Evolutionary conservation across 1,284 basidiomycete genomes (phyloP).

Genomic region (Ceratobasidium papillatum): DNA sequence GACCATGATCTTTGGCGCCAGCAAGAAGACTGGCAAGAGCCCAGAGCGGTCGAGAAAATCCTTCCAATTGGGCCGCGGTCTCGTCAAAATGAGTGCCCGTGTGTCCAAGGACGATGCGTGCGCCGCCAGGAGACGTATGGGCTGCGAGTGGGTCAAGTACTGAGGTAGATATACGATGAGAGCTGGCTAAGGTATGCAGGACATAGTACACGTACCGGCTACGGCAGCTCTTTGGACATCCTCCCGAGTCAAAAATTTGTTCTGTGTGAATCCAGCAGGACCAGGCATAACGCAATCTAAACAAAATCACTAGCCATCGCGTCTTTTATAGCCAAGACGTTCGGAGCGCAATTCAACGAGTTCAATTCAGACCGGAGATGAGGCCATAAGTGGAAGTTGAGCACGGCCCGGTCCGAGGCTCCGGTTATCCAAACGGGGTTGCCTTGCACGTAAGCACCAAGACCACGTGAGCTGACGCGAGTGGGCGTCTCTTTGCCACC

Average conservation of each 20-base stretch:
- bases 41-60: constrained; percentile 80
- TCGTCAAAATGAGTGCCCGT: constrained; percentile 82
- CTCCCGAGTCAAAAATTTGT: constrained; percentile 33
- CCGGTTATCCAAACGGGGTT: constrained; percentile 18
- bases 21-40: constrained; percentile 72
- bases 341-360: neutral
- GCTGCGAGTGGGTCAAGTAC: constrained; percentile 72
- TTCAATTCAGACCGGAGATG: neutral
- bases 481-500: neutral
- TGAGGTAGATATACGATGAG: neutral
- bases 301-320: neutral
- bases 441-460: neutral
- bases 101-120: constrained; percentile 72
- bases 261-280: constrained; percentile 30
- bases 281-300: constrained; percentile 6
- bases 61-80: constrained; percentile 75
- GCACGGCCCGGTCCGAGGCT: constrained; percentile 10
- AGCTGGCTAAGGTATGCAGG: neutral
- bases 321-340: neutral
- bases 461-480: neutral
- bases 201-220: constrained; percentile 4
- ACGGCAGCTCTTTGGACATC: constrained; percentile 24
- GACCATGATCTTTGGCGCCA: constrained; percentile 59
- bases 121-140: constrained; percentile 76
- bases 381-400: neutral